A percentile compares a stretch with the other conserved stretches of the same genome.
These are phyloP conservation scores for Kodamaea fungicola DNA, from an alignment of 1,139 yeast species.

Conservation along the genomic window DNA sequence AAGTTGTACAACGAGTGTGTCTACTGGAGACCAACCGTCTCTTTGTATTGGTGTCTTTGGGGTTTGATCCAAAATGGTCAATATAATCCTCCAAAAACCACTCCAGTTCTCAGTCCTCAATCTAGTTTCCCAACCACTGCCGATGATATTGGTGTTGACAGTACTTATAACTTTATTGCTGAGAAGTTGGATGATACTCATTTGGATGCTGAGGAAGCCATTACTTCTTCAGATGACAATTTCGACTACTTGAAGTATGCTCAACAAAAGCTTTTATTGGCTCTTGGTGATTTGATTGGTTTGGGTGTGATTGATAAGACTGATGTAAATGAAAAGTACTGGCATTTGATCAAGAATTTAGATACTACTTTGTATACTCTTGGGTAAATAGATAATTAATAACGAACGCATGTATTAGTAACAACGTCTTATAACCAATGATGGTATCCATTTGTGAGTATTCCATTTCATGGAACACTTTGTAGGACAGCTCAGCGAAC, in stretches of 20 bases:
- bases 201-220: constrained; percentile 31
- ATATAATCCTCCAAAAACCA: constrained; percentile 14
- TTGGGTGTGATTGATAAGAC: constrained; percentile 50
- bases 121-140: constrained; percentile 9
- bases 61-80: constrained; percentile 77
- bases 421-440: too few relatives aligned
- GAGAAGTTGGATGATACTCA: constrained; percentile 30
- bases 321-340: constrained; percentile 25
- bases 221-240: constrained; percentile 54
- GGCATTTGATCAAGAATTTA: constrained; percentile 34
- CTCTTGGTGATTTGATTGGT: constrained; percentile 71
- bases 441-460: too few relatives aligned
- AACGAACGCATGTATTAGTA: too few relatives aligned
- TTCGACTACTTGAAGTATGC: constrained; percentile 80
- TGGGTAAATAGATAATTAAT: too few relatives aligned
- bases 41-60: constrained; percentile 87
- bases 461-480: too few relatives aligned
- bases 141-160: constrained; percentile 32
- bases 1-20: constrained; percentile 60
- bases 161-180: constrained; percentile 37
- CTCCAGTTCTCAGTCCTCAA: background rate
- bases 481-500: too few relatives aligned
- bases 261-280: constrained; percentile 66
- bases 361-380: constrained; percentile 27
- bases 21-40: constrained; percentile 79